Conservation (phyloP, 768 basidiomycete species). For the Serendipita vermifera region DNA sequence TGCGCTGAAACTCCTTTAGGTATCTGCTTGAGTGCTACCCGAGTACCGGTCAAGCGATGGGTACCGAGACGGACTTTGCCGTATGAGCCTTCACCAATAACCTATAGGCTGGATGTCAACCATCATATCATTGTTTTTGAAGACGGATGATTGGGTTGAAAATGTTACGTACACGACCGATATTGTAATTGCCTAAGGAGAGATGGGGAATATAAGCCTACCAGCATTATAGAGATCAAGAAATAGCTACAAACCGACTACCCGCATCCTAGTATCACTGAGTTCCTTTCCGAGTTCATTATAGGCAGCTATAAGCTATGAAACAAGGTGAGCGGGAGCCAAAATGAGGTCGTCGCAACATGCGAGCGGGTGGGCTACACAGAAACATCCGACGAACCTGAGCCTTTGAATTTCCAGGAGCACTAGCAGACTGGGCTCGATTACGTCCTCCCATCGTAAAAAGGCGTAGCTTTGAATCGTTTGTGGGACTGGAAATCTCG, state of each 20-base stretch:
- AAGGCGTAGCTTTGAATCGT: too few relatives aligned
- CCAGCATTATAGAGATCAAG: neutral
- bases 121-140: slow-evolving; percentile 94
- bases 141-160: slow-evolving; percentile 64
- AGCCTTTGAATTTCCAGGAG: slow-evolving; percentile 4
- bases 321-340: slow-evolving; percentile 2
- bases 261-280: slow-evolving; percentile 75
- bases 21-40: slow-evolving; percentile 96
- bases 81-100: slow-evolving; percentile 56
- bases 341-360: neutral
- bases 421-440: slow-evolving; percentile 1
- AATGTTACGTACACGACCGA: slow-evolving; percentile 1
- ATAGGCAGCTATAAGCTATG: slow-evolving; percentile 87
- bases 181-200: slow-evolving; percentile 6
- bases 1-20: slow-evolving; percentile 85
- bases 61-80: slow-evolving; percentile 92
- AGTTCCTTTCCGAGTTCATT: slow-evolving; percentile 95
- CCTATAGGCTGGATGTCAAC: slow-evolving; percentile 15
- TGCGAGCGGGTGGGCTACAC: neutral
- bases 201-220: neutral
- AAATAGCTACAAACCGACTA: slow-evolving; percentile 69
- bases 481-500: too few relatives aligned
- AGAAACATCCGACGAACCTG: too few relatives aligned
- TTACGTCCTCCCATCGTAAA: neutral
- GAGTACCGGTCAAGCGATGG: slow-evolving; percentile 79